These are phyloP conservation scores for Bruguiera gymnorhiza DNA, from an alignment of 345 rosid genomes.

Conservation along the genomic window DNA sequence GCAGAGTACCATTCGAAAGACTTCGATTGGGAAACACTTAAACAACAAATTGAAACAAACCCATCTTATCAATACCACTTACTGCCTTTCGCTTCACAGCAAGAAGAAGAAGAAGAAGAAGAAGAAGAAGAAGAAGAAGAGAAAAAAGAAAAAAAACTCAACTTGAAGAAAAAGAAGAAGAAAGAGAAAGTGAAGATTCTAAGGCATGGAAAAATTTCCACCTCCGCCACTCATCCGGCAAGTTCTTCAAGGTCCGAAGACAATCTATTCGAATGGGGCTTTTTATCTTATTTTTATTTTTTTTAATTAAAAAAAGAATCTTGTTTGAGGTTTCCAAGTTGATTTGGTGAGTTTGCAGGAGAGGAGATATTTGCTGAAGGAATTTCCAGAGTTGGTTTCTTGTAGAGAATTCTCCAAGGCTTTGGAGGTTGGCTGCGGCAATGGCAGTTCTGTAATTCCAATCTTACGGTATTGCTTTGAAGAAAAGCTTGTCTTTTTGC, in stretches of 20 bases:
- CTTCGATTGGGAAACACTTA: slow-evolving; percentile 72
- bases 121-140: background rate
- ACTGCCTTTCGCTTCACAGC: slow-evolving; percentile 32
- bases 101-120: background rate
- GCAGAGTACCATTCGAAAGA: slow-evolving; percentile 74
- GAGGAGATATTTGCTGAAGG: slow-evolving; percentile 83
- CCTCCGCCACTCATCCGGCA: slow-evolving; percentile 71
- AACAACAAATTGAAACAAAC: slow-evolving; percentile 50
- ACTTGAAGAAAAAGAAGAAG: background rate
- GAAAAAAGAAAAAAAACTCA: background rate
- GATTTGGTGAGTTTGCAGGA: slow-evolving; percentile 41
- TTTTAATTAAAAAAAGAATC: background rate
- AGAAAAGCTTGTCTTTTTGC: background rate
- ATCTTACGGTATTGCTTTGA: slow-evolving; percentile 53
- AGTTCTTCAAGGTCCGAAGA: slow-evolving; percentile 73
- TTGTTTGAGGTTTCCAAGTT: background rate
- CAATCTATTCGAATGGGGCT: background rate
- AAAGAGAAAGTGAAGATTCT: slow-evolving; percentile 21
- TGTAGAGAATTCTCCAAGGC: slow-evolving; percentile 47
- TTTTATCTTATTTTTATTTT: background rate
- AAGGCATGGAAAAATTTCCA: slow-evolving; percentile 74
- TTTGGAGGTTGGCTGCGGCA: slow-evolving; percentile 91
- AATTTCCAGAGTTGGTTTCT: slow-evolving; percentile 73
- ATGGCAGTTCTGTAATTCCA: slow-evolving; percentile 78
- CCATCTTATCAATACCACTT: slow-evolving; percentile 58